Percentiles rank a stretch among this genome's conserved stretches.
Evolutionary conservation across 768 basidiomycete genomes (phyloP).

Genomic region (Suillus placidus): DNA sequence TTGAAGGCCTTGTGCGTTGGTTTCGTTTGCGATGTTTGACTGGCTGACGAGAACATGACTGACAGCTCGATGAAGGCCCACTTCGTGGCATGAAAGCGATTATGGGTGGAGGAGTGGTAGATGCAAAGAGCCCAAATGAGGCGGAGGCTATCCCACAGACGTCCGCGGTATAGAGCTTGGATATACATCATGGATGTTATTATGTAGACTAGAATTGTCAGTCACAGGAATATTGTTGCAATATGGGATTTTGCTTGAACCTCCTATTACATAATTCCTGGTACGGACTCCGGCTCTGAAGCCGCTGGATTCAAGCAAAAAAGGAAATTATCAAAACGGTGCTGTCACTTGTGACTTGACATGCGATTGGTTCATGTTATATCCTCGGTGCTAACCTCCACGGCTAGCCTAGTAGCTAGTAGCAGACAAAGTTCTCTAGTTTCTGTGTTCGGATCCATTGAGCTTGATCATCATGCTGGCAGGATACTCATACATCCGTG

Average conservation of each 20-base stretch:
- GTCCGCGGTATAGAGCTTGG: neutral
- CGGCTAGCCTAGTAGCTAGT: no score
- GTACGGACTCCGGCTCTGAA: no score
- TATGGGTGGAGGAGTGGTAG: slow-evolving; percentile 2
- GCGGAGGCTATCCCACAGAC: neutral
- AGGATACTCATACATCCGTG: neutral
- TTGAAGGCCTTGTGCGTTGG: slow-evolving; percentile 54
- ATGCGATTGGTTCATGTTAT: no score
- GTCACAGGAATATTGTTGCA: neutral
- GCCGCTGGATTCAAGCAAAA: no score
- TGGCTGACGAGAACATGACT: neutral
- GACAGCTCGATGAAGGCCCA: neutral
- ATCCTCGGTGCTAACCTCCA: no score
- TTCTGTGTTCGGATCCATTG: no score
- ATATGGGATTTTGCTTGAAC: neutral
- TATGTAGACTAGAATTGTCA: neutral
- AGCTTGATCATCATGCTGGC: neutral
- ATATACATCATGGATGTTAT: neutral
- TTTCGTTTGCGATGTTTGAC: no score
- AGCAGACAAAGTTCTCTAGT: no score
- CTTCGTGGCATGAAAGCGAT: slow-evolving; percentile 3
- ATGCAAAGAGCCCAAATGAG: neutral
- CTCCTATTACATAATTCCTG: no score
- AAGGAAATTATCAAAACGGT: no score
- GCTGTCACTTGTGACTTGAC: no score